These are phyloP conservation scores for Monilinia fructicola DNA, from an alignment of 2,329 filamentous ascomycete genomes.

Conservation along the genomic window DNA sequence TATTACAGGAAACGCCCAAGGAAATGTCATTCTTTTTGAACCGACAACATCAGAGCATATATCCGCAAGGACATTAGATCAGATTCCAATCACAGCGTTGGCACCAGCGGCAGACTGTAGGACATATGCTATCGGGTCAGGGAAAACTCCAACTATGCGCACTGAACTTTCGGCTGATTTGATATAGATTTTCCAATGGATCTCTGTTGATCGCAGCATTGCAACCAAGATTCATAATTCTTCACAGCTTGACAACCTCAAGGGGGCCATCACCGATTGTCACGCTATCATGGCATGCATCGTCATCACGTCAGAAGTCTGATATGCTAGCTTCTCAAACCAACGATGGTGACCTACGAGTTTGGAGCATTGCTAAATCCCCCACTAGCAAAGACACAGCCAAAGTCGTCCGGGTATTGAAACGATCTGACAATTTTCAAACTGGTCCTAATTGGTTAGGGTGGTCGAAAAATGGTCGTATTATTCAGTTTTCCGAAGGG, in stretches of 20 bases:
- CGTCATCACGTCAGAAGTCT: slow-evolving; percentile 91
- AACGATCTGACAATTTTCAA: slow-evolving; percentile 70
- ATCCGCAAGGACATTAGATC: slow-evolving; percentile 82
- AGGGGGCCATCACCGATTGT: slow-evolving; percentile 83
- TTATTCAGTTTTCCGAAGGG: slow-evolving; percentile 90
- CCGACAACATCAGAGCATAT: slow-evolving; percentile 90
- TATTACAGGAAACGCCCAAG: slow-evolving; percentile 77
- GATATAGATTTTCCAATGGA: slow-evolving; percentile 82
- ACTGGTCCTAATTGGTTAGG: slow-evolving; percentile 90
- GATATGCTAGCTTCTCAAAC: slow-evolving; percentile 97
- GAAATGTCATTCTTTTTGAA: slow-evolving; percentile 92
- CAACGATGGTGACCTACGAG: slow-evolving; percentile 83
- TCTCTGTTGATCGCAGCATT: slow-evolving; percentile 87
- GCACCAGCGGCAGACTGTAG: slow-evolving; percentile 87
- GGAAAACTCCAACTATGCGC: not conserved
- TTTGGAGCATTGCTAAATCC: slow-evolving; percentile 93
- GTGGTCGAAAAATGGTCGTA: slow-evolving; percentile 97
- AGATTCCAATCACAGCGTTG: slow-evolving; percentile 91
- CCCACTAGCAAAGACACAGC: slow-evolving; percentile 70
- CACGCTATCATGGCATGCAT: slow-evolving; percentile 90
- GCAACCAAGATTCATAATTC: slow-evolving; percentile 87
- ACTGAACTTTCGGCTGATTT: slow-evolving; percentile 26
- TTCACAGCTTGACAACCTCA: slow-evolving; percentile 87
- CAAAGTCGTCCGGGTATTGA: slow-evolving; percentile 85
- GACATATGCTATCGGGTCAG: slow-evolving; percentile 92